Percentiles rank a stretch among this genome's conserved stretches.
Conservation (phyloP, 2,329 filamentous ascomycete genomes). For the Penicillium hesseltinei region DNA sequence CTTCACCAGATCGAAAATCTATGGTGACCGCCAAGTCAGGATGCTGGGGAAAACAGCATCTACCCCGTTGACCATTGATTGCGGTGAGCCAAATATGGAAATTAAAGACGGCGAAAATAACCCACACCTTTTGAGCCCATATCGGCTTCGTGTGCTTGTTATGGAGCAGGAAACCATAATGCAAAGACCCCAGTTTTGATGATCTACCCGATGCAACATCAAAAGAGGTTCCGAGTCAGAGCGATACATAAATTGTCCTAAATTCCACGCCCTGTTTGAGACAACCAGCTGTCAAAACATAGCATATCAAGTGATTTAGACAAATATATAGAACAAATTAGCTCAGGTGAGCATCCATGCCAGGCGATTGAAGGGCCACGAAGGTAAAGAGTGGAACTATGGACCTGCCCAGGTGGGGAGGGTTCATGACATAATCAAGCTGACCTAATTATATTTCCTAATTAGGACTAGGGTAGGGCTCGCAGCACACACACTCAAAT, state of each 20-base stretch:
- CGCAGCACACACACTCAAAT: constrained; percentile 4
- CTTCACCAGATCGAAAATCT: neutral
- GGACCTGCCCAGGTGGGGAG: neutral
- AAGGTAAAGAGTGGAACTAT: neutral
- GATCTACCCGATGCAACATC: neutral
- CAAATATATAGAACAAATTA: neutral
- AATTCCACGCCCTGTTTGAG: no score
- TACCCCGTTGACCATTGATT: neutral
- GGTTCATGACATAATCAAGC: neutral
- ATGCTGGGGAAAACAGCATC: no score
- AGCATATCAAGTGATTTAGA: neutral
- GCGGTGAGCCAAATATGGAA: no score
- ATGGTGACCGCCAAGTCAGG: neutral
- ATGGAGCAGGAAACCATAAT: neutral
- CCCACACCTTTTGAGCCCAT: no score
- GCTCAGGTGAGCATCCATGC: neutral
- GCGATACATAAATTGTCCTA: neutral
- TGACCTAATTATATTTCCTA: neutral
- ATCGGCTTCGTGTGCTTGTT: neutral
- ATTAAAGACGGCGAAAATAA: neutral
- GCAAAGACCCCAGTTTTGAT: neutral
- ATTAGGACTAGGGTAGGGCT: constrained; percentile 6
- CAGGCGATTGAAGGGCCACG: neutral
- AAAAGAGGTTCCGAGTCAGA: neutral
- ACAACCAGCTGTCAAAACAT: neutral